Evolutionary conservation across 2,329 filamentous ascomycete species (phyloP), one percentile per base, ranked within the genome.

Genomic region (Orbilia ellipsospora): DNA sequence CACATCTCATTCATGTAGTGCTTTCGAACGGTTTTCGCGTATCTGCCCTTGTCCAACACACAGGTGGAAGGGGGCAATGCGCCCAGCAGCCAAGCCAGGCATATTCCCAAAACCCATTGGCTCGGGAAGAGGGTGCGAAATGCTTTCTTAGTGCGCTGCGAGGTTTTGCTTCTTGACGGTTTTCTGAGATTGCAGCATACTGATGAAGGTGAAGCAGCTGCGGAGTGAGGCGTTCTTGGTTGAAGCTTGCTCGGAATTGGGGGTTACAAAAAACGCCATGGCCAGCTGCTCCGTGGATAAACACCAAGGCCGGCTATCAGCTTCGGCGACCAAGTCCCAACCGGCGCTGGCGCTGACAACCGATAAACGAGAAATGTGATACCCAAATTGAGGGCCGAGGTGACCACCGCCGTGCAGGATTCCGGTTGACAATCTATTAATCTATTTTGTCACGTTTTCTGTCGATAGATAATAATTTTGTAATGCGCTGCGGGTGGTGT

Each of bases 301-400:
- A 36, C 31, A 36, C 31, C 31, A 10, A 36, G 6, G 10, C 31
- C 31, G 31, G 31, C 31, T 36, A 36, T 28, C 31, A 40, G 44
- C 56, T 64, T 74, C 70, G 70, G 70, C 70, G 70, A 74, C 70
- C 70, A 68, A 36, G 31, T 36, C 10, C 31, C 10, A 36, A 36
- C 31, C 31, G 31, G 31, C 31, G 31, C 10, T 36, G 31, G 31
- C 31, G 31, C 31, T 10, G 31, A 36, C 31, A 36, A 36, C 31
- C 31, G 31, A 36, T 36, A 36, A 36, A 36, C 31, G 2, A 36
- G 31, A 36, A 31, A 10, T 36, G 10, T 36, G 31, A 36, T 18
- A 26, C 62, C 52, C 23, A 51, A n/a, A 64, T 20, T 36, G 45
- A 48, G 26, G 48, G 26, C 40, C 52, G 68, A 65, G 60, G 66